These are phyloP conservation scores for Keithomyces neogunnii DNA, from an alignment of 2,329 filamentous ascomycete species.

Conservation along the genomic window DNA sequence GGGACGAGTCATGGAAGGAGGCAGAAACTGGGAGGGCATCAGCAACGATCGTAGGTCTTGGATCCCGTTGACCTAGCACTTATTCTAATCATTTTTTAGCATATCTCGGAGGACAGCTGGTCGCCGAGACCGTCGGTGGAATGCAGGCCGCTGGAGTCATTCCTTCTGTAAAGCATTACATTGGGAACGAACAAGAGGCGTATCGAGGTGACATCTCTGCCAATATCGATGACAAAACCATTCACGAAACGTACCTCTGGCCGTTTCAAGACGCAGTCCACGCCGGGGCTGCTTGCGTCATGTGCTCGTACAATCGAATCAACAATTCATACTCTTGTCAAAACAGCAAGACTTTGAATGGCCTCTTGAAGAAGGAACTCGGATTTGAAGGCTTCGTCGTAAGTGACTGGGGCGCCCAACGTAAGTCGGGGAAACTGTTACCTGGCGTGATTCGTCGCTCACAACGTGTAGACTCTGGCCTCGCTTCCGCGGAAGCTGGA, in stretches of 20 bases:
- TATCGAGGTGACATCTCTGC: conserved; percentile 49
- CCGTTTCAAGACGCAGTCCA: conserved; percentile 60
- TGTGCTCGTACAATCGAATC: conserved; percentile 60
- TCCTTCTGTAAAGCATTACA: conserved; percentile 51
- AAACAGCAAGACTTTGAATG: conserved; percentile 59
- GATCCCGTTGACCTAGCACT: too few species aligned
- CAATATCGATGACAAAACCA: conserved; percentile 52
- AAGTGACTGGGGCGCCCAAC: conserved; percentile 54
- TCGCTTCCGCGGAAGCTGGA: conserved; percentile 53
- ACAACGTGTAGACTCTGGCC: conserved; percentile 36
- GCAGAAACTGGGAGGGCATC: conserved; percentile 55
- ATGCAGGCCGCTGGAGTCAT: conserved; percentile 36
- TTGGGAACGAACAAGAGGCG: conserved; percentile 72
- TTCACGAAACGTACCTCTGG: conserved; percentile 60
- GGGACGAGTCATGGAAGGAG: conserved; percentile 50
- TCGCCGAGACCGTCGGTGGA: conserved; percentile 40
- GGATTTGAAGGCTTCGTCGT: conserved; percentile 57
- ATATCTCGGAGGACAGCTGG: conserved; percentile 43
- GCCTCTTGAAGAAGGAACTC: conserved; percentile 53
- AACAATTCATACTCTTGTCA: conserved; percentile 65
- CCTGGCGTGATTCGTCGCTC: too few species aligned
- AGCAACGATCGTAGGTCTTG: conserved; percentile 8
- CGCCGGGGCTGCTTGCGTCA: conserved; percentile 47
- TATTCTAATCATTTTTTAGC: conserved; percentile 13
- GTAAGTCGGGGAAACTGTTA: too few species aligned